Evolutionary conservation across 495 filamentous ascomycete genomes (phyloP).

Genomic region (Penicillium cinerascens): DNA sequence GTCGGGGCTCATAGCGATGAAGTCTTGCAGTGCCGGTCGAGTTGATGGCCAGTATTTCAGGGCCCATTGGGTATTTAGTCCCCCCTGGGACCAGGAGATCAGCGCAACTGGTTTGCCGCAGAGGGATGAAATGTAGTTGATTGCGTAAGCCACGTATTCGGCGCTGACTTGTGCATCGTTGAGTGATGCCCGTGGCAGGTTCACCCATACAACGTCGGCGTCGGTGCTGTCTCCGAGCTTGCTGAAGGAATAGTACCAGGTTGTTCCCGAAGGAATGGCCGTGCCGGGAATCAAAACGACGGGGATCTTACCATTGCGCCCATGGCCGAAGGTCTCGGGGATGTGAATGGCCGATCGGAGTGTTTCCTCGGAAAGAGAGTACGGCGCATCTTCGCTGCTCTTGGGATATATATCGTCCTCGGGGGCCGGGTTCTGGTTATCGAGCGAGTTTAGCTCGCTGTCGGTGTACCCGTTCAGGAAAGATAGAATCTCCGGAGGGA

Average conservation of each 20-base stretch:
- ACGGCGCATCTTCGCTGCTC: constrained; percentile 35
- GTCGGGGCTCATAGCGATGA: constrained; percentile 41
- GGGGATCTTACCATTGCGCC: constrained; percentile 27
- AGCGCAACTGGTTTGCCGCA: constrained; percentile 31
- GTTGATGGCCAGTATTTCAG: constrained; percentile 53
- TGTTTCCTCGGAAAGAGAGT: constrained; percentile 34
- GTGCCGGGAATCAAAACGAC: constrained; percentile 49
- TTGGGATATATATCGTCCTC: constrained; percentile 24
- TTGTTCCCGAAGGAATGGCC: constrained; percentile 33
- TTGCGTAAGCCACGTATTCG: constrained; percentile 40
- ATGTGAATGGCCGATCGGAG: constrained; percentile 44
- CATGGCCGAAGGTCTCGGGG: constrained; percentile 37
- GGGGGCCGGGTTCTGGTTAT: constrained; percentile 9
- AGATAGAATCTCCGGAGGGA: constrained; percentile 10
- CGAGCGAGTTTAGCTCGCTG: constrained; percentile 12
- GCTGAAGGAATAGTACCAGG: constrained; percentile 41
- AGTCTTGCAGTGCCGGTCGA: constrained; percentile 27
- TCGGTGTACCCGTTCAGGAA: constrained; percentile 14
- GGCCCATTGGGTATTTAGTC: constrained; percentile 46
- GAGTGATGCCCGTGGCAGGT: constrained; percentile 39
- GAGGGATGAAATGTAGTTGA: constrained; percentile 44
- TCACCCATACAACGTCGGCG: constrained; percentile 49
- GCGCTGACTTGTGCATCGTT: constrained; percentile 42
- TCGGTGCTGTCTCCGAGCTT: constrained; percentile 33
- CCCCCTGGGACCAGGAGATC: constrained; percentile 50